Evolutionary conservation across 2,329 filamentous ascomycete species (phyloP).

Genomic region (Exophiala oligosperma): DNA sequence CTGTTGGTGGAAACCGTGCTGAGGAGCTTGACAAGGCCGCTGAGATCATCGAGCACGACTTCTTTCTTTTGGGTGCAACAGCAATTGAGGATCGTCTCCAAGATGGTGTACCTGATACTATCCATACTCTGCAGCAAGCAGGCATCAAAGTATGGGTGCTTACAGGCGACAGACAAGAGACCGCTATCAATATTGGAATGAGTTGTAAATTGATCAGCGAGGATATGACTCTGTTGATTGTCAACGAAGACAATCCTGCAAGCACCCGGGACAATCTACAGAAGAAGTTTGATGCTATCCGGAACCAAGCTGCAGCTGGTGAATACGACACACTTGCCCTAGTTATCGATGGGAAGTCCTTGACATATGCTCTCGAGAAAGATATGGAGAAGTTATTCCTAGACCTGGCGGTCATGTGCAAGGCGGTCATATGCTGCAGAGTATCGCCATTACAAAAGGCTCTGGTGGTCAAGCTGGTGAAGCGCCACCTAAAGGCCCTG

Average conservation of each 20-base stretch:
- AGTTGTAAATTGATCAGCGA: slow-evolving; percentile 98
- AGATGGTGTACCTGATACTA: slow-evolving; percentile 96
- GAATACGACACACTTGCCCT: slow-evolving; percentile 80
- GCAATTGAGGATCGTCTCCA: slow-evolving; percentile 97
- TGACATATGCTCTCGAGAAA: slow-evolving; percentile 89
- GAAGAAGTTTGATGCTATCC: slow-evolving; percentile 91
- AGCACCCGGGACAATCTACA: slow-evolving; percentile 84
- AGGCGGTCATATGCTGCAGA: slow-evolving; percentile 93
- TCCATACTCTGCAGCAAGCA: slow-evolving; percentile 92
- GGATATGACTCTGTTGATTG: slow-evolving; percentile 95
- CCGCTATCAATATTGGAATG: slow-evolving; percentile 99
- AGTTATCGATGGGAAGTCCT: slow-evolving; percentile 92
- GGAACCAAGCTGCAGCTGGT: slow-evolving; percentile 67
- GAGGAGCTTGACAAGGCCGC: slow-evolving; percentile 97
- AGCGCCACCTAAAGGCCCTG: slow-evolving; percentile 87
- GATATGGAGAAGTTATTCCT: slow-evolving; percentile 92
- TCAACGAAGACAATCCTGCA: slow-evolving; percentile 82
- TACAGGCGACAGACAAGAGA: slow-evolving; percentile 96
- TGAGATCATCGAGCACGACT: slow-evolving; percentile 90
- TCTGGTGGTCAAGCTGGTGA: slow-evolving; percentile 95
- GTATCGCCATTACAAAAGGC: slow-evolving; percentile 97
- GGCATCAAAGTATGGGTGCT: slow-evolving; percentile 99
- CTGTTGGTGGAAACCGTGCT: slow-evolving; percentile 85
- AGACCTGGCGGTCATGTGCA: slow-evolving; percentile 91
- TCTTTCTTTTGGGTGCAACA: slow-evolving; percentile 88